Base-by-base conservation (phyloP, 2,329 filamentous ascomycete species). In the Trichophyton verrucosum region DNA sequence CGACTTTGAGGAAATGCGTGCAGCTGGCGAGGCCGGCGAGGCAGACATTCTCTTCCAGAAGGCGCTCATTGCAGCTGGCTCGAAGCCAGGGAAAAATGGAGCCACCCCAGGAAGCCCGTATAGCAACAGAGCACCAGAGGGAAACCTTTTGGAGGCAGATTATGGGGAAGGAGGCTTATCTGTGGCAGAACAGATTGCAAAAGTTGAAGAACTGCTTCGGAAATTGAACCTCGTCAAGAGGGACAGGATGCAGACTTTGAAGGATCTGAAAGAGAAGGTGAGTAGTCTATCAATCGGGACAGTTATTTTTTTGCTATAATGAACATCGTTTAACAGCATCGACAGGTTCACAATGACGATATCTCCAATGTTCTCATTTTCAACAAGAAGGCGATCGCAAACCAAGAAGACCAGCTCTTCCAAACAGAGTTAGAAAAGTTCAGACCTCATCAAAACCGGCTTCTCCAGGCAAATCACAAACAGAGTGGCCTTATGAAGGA, bases 391-490 rank as follows among this genome's bases (percentile, higher is more conserved):
- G 87, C 90, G 1, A 92, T 97, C 69, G 82, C 90, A 20, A 95
- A 90, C 69, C 92, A 94, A 68, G 94, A 99, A 73, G 86, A 81
- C 11, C 90, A 96, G 69, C 81, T 99, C 2, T 99, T 99, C 76
- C 88, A 96, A 71, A 86, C 90, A 15, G 94, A 99, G 73, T 80
- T 99, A n/a, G 92, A 97, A 74, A 99, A 99, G 73, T 99, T 96
- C 75, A 81, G 91, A 47, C 88, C 91, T 30, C 89, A 96, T 68
- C 94, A 97, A 71, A 96, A 87, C 68, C 86, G 94, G 38, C 82
- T 99, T 15, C 77, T 96, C 7, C 91, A 96, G 72, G 91, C 94
- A 13, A 95, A 91, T 64, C 94, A 99, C 75, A 99, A 96, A 75
- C 94, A 99, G 73, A 86, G 89, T 0, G 86, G 89, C 0, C 77